Base-by-base conservation (phyloP, 2,329 filamentous ascomycete species). In the Monosporascus sp. region DNA sequence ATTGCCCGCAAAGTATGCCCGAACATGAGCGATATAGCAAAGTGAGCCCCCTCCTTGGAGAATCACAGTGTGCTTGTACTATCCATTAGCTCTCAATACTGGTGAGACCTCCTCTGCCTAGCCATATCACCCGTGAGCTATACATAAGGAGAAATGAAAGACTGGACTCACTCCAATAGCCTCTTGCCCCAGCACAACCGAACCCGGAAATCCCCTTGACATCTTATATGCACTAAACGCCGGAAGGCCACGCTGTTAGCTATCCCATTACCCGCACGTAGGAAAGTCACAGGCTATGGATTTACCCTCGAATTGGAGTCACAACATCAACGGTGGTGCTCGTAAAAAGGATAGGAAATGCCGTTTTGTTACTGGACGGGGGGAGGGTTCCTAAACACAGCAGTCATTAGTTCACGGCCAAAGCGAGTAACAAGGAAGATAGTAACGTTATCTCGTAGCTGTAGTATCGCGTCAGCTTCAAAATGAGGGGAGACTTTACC, bases 321-420 rank as follows among this genome's bases (percentile, higher is more conserved):
- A 74, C 57, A 14, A 69, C 69, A 52, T 74, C 72, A 37, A 66
- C 58, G 4, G 68, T 73, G 31, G 72, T 75, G 48, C 70, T 70
- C 31, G 71, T 44, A 54, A 74, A 72, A 7, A 75, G 60, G 34
- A 74, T 63, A 14, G 72, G 72, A 52, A 71, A 73, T 7, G 69
- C 61, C 11, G 67, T 71, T 11, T 38, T 59, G 19, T 64, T 31
- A 34, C 31, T 34, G 27, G 27, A 34, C 1, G 31, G 31, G 4
- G 31, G 31, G 5, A 34, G 11, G 4, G 31, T 11, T 14, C 31
- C 31, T 34, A 34, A 31, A 34, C 4, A 14, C 11, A 34, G 31
- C 11, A 34, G 31, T 14, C 31, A 34, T 34, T 14, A 34, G 31
- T 5, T 5, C 31, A 34, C 31, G 31, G 31, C 31, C 24, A 14